These are phyloP conservation scores for Beauveria varroae DNA, from an alignment of 2,329 filamentous ascomycete genomes.

Conservation along the genomic window DNA sequence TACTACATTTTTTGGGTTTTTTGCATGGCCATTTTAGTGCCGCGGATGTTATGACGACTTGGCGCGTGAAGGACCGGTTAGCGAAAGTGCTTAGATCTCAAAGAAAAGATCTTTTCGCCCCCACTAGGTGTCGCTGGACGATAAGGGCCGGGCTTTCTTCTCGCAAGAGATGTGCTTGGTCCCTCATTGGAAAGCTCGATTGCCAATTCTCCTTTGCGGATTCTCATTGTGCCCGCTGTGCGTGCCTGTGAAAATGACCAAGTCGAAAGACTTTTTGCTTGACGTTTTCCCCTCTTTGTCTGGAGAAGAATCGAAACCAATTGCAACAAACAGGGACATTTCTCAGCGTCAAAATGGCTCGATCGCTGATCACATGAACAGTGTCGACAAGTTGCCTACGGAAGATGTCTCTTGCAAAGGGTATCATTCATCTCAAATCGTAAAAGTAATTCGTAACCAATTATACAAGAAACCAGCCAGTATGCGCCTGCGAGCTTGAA, in stretches of 20 bases:
- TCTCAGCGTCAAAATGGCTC: not conserved
- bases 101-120: constrained; percentile 51
- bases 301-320: not conserved
- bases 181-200: constrained; percentile 58
- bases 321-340: not conserved
- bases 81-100: constrained; percentile 51
- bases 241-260: constrained; percentile 15
- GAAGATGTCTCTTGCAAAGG: not conserved
- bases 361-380: not conserved
- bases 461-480: not conserved
- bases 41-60: constrained; percentile 31
- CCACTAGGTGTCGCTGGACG: constrained; percentile 83
- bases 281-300: not conserved
- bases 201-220: constrained; percentile 52
- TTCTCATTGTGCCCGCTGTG: constrained; percentile 18
- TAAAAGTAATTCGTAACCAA: not conserved
- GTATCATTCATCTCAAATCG: constrained; percentile 10
- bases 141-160: constrained; percentile 10
- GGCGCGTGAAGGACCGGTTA: constrained; percentile 49
- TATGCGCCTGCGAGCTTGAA: no score
- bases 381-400: not conserved
- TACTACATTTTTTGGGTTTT: constrained; percentile 15
- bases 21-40: constrained; percentile 15
- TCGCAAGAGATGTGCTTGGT: constrained; percentile 46
- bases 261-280: not conserved